Base-by-base conservation (phyloP, 306 rosid genomes). In the Dryas alaskensis region DNA sequence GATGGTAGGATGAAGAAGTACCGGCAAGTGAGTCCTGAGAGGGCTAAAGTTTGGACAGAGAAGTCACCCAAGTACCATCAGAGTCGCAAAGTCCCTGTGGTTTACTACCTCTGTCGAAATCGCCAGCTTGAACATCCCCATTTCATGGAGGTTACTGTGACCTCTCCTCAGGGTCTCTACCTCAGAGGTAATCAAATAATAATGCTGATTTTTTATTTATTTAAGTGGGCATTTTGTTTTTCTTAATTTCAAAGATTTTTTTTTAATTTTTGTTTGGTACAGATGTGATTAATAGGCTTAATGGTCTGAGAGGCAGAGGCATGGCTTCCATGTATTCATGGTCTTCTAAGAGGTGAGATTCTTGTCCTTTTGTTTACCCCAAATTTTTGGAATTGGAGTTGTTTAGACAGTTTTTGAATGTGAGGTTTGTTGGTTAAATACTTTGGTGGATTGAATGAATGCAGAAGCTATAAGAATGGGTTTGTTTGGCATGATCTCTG, bases 401-500 rank as follows among this genome's bases (percentile, higher is more conserved):
- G 17, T 70, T 70, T 7, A 65, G 52, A 12, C 52, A 10, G 39
- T 17, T 14, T 54, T 40, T 25, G 17, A 55, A 39, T 54, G 54
- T 58, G 16, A 39, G 69, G 39, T 9, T 60, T 45, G 48, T 58
- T 70, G 47, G 45, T 73, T 40, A 11, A 37, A 31, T 64, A 54
- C 75, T 11, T 73, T 66, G 74, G 66, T 64, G 77, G 65, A 5
- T 40, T 76, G 8, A 17, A 76, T 82, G 60, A 75, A 37, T 83
- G 76, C 88, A 93, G 98, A 82, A 84, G 93, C 86, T 93, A 87
- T 89, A 93, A 84, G 83, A 91, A 80, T 47, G 98, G 98, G 57
- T 93, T 80, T 78, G 98, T 93, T 72, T 93, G 98, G 98, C 98
- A 93, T 85, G 98, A 93, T 83, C 96, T 93, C 12, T 65, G 79